Percentiles rank a stretch among this genome's conserved stretches.
Evolutionary conservation across 176 grass and related monocot species (phyloP).

Genomic region (Carex parvula): DNA sequence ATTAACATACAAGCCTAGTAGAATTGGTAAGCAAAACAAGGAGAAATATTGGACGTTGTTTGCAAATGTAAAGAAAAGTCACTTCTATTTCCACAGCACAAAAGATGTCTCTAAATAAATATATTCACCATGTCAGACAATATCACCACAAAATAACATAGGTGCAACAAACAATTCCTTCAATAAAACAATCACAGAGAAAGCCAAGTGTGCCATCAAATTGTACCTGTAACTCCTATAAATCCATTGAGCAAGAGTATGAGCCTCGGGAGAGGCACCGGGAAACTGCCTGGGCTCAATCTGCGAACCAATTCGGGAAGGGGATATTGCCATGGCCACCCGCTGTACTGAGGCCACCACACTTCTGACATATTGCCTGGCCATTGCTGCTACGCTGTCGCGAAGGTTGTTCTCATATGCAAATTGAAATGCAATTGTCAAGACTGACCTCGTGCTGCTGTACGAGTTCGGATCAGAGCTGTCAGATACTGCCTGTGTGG

Average conservation of each 20-base stretch:
- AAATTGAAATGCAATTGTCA: constrained; percentile 94
- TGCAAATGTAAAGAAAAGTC: too few relatives aligned
- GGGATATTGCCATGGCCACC: constrained; percentile 86
- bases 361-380: constrained; percentile 63
- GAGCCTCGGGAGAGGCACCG: constrained; percentile 60
- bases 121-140: background rate
- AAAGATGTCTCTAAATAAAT: background rate
- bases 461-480: background rate
- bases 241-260: constrained; percentile 69
- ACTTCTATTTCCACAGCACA: background rate
- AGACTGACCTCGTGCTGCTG: constrained; percentile 50
- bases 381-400: constrained; percentile 80
- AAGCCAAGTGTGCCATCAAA: background rate
- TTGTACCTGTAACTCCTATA: constrained; percentile 68
- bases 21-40: too few relatives aligned
- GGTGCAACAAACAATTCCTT: background rate
- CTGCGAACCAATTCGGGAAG: constrained; percentile 40
- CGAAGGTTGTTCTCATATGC: constrained; percentile 76
- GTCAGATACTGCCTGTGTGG: constrained; percentile 23
- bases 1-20: background rate
- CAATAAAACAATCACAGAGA: background rate
- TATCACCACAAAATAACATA: background rate
- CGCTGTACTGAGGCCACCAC: constrained; percentile 86
- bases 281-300: constrained; percentile 58
- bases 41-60: background rate